Evolutionary conservation across 139 green algal genomes (phyloP).

Genomic region (Spirogloea muscicola): DNA sequence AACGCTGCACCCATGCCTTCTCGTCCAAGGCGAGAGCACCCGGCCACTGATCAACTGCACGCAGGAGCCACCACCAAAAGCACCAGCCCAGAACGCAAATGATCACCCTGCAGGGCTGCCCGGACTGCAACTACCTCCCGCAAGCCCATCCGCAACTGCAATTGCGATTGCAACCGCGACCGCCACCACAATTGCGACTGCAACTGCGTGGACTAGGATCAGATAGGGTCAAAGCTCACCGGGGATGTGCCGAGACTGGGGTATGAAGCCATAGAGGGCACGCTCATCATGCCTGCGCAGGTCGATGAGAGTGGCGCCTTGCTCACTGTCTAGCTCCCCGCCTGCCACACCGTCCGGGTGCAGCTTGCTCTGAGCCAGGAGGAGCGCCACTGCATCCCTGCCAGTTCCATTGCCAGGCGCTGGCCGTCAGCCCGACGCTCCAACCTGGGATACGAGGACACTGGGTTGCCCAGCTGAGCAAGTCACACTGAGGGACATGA

Average conservation of each 20-base stretch:
- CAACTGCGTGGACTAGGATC: background rate
- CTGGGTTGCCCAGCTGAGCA: no score
- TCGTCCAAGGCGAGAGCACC: slow-evolving; percentile 28
- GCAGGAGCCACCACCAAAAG: no score
- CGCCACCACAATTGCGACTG: background rate
- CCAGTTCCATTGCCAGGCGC: background rate
- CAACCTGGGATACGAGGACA: no score
- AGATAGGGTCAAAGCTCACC: slow-evolving; percentile 17
- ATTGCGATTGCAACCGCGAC: no score
- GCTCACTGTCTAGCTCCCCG: background rate
- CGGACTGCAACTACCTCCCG: background rate
- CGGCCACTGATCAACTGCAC: slow-evolving; percentile 21
- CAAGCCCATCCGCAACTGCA: no score
- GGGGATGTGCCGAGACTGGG: slow-evolving; percentile 53
- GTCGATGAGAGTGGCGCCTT: slow-evolving; percentile 54
- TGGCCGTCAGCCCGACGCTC: no score
- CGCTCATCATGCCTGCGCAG: slow-evolving; percentile 72
- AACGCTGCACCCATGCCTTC: slow-evolving; percentile 50
- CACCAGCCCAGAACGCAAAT: no score
- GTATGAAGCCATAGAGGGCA: slow-evolving; percentile 67
- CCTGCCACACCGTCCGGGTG: background rate
- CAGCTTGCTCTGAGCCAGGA: background rate
- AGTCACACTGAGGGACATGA: no score
- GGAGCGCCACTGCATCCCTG: slow-evolving; percentile 7
- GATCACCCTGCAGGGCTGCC: background rate